Conservation (phyloP, 495 filamentous ascomycete species). For the Podospora sp. region DNA sequence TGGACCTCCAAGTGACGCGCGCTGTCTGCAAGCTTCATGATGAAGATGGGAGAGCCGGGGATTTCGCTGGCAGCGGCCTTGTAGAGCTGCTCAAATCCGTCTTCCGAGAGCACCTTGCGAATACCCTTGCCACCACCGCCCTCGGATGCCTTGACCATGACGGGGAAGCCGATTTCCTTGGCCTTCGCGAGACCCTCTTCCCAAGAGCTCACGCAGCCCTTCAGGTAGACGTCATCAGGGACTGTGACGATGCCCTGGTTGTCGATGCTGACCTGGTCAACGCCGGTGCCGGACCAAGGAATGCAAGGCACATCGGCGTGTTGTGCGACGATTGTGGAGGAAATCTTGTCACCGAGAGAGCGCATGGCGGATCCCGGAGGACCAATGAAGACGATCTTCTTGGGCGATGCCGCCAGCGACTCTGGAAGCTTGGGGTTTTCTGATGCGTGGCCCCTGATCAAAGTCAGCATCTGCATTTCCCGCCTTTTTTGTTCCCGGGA, state of each 20-base stretch:
- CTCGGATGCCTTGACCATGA: constrained; percentile 99
- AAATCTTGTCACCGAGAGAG: constrained; percentile 99
- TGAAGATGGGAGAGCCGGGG: constrained; percentile 98
- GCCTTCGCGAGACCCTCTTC: constrained; percentile 89
- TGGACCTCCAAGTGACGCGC: constrained; percentile 97
- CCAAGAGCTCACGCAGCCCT: constrained; percentile 86
- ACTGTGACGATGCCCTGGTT: constrained; percentile 89
- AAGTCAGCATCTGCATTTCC: background rate
- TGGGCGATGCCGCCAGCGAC: constrained; percentile 89
- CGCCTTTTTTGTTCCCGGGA: too few relatives aligned
- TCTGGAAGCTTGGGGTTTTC: constrained; percentile 98
- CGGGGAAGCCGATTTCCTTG: constrained; percentile 89
- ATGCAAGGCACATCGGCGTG: constrained; percentile 97
- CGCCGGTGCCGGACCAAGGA: constrained; percentile 95
- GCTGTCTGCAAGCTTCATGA: constrained; percentile 99
- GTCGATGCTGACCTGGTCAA: constrained; percentile 78
- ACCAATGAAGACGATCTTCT: constrained; percentile 99
- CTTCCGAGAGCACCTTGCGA: constrained; percentile 87
- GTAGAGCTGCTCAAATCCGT: constrained; percentile 82
- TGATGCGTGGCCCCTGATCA: constrained; percentile 87
- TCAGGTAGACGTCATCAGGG: constrained; percentile 78
- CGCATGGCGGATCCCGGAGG: constrained; percentile 98
- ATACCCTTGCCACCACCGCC: constrained; percentile 99
- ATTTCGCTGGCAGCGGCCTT: constrained; percentile 96
- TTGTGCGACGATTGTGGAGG: constrained; percentile 98